Evolutionary conservation across 805 yeast genomes (phyloP).

Genomic region (Myxozyma lipomycoides): DNA sequence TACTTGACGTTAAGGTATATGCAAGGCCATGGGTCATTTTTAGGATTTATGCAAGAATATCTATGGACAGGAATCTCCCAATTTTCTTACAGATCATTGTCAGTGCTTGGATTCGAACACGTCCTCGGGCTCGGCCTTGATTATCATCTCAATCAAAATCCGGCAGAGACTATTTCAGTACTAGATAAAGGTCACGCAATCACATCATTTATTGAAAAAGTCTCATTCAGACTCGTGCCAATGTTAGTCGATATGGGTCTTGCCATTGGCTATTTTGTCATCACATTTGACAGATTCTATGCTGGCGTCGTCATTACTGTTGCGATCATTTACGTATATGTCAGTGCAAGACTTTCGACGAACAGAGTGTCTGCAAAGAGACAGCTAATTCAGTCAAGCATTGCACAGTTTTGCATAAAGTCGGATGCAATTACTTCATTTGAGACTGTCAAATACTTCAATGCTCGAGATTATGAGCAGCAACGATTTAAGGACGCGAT

Average conservation of each 20-base stretch:
- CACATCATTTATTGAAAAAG: constrained; percentile 19
- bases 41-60: constrained; percentile 15
- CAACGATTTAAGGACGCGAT: constrained; percentile 20
- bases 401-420: constrained; percentile 10
- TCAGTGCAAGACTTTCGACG: constrained; percentile 12
- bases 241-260: constrained; percentile 17
- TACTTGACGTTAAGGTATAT: constrained; percentile 20
- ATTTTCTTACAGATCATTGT: constrained; percentile 14
- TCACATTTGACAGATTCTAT: constrained; percentile 17
- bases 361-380: constrained; percentile 14
- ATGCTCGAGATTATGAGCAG: constrained; percentile 23
- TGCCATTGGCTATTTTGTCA: constrained; percentile 21
- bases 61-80: constrained; percentile 23
- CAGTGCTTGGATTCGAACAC: constrained; percentile 17
- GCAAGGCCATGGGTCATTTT: constrained; percentile 23
- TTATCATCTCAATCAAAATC: constrained; percentile 18
- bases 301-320: constrained; percentile 15
- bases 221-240: constrained; percentile 23
- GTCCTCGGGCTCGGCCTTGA: constrained; percentile 20
- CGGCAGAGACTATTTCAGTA: constrained; percentile 15
- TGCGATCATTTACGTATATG: constrained; percentile 19
- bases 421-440: constrained; percentile 21
- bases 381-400: constrained; percentile 6
- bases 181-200: constrained; percentile 18
- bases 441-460: constrained; percentile 27